Conservation (phyloP, 2,329 filamentous ascomycete genomes). For the Trichoderma cornu-damae region DNA sequence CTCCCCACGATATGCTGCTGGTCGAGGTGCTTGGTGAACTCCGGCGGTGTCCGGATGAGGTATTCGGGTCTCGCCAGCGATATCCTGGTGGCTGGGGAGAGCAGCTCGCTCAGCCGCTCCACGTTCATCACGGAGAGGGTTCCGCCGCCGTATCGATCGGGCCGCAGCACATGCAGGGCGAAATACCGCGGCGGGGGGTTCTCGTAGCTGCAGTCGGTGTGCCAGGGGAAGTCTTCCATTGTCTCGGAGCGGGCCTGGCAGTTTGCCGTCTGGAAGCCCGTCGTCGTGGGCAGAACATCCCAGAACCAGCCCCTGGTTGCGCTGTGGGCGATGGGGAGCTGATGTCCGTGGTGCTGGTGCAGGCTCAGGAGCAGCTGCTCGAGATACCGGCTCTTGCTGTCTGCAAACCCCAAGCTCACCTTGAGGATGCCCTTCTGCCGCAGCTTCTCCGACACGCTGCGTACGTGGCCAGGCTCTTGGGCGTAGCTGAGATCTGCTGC, state of each 20-base stretch:
- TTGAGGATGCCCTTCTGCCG: slow-evolving; percentile 33
- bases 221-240: slow-evolving; percentile 40
- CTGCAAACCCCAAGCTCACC: slow-evolving; percentile 31
- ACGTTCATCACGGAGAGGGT: slow-evolving; percentile 38
- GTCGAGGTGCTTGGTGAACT: slow-evolving; percentile 32
- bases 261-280: slow-evolving; percentile 27
- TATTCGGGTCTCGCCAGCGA: slow-evolving; percentile 29
- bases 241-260: slow-evolving; percentile 39
- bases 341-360: slow-evolving; percentile 32
- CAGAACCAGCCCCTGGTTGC: slow-evolving; percentile 41
- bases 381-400: slow-evolving; percentile 34
- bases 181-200: slow-evolving; percentile 35
- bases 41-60: slow-evolving; percentile 30
- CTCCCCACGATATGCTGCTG: slow-evolving; percentile 24
- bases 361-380: slow-evolving; percentile 31
- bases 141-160: slow-evolving; percentile 37
- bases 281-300: slow-evolving; percentile 35
- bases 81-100: slow-evolving; percentile 25
- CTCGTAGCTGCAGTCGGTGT: slow-evolving; percentile 43
- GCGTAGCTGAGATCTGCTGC: slow-evolving; percentile 20
- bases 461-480: slow-evolving; percentile 21
- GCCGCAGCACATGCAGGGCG: slow-evolving; percentile 39
- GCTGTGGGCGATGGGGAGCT: slow-evolving; percentile 38
- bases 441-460: slow-evolving; percentile 20
- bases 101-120: slow-evolving; percentile 24